A percentile compares a stretch with the other conserved stretches of the same genome.
Conservation (phyloP, 345 rosid species). For the Ceriops decandra region DNA sequence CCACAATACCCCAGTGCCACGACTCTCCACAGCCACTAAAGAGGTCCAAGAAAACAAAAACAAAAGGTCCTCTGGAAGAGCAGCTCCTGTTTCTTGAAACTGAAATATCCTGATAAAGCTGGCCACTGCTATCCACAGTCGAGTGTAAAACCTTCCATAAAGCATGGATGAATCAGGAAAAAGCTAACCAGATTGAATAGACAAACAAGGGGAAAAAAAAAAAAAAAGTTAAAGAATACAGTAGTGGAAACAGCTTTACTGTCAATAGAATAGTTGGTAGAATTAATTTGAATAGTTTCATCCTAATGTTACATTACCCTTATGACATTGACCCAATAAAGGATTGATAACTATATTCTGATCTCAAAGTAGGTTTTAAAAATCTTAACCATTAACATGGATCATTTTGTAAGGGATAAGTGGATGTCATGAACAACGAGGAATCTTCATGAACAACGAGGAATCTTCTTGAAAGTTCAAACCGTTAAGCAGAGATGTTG, state of each 20-base stretch:
- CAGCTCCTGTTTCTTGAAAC: slow-evolving; percentile 43
- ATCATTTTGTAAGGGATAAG: too few species aligned
- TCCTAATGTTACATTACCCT: too few species aligned
- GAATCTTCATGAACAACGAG: too few species aligned
- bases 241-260: not conserved
- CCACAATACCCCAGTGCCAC: slow-evolving; percentile 65
- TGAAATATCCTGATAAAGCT: slow-evolving; percentile 35
- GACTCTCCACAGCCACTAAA: slow-evolving; percentile 81
- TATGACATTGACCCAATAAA: too few species aligned
- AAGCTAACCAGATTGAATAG: not conserved
- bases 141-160: slow-evolving; percentile 44
- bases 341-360: too few species aligned
- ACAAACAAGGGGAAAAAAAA: not conserved
- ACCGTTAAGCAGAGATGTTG: too few species aligned
- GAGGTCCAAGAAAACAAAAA: slow-evolving; percentile 80
- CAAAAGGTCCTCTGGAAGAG: slow-evolving; percentile 55
- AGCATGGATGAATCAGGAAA: slow-evolving; percentile 14
- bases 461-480: too few species aligned
- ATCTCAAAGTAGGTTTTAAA: too few species aligned
- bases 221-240: slow-evolving; percentile 1
- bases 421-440: too few species aligned
- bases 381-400: too few species aligned
- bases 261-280: too few species aligned
- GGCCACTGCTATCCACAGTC: slow-evolving; percentile 34
- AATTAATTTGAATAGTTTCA: too few species aligned